A percentile compares a stretch with the other conserved stretches of the same genome.
These are phyloP conservation scores for Lachnellula arida DNA, from an alignment of 2,329 filamentous ascomycete species.

Conservation along the genomic window DNA sequence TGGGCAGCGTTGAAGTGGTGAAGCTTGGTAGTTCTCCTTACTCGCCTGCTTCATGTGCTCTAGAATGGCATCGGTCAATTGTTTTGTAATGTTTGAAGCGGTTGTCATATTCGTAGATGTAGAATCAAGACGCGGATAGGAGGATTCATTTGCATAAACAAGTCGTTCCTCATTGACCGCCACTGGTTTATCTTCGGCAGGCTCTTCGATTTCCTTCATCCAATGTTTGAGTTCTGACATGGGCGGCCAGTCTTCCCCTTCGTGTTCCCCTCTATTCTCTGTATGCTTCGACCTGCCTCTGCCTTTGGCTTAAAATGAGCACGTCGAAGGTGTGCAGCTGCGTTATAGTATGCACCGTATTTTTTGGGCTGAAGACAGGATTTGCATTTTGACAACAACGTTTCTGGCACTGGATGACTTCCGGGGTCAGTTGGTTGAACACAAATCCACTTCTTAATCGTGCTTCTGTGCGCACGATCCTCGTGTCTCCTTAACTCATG, in stretches of 20 bases:
- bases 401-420: constrained; percentile 46
- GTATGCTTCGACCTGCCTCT: constrained; percentile 37
- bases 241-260: constrained; percentile 49
- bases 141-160: not conserved
- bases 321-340: constrained; percentile 81
- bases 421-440: constrained; percentile 43
- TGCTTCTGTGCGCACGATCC: constrained; percentile 55
- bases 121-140: not conserved
- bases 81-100: not conserved
- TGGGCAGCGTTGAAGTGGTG: constrained; percentile 36
- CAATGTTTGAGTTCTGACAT: constrained; percentile 56
- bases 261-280: constrained; percentile 50
- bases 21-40: not conserved
- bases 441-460: constrained; percentile 51
- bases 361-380: constrained; percentile 77
- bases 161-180: not conserved
- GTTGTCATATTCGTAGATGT: not conserved
- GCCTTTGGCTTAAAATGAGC: constrained; percentile 75
- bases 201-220: constrained; percentile 49
- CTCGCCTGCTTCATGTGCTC: not conserved
- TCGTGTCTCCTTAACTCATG: constrained; percentile 71
- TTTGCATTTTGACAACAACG: constrained; percentile 62
- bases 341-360: constrained; percentile 94
- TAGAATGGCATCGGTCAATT: too few relatives aligned
- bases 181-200: not conserved